phyloP scores from a whole-genome alignment of 2,329 filamentous ascomycete species.

The Nigrospora sphaerica region DNA sequence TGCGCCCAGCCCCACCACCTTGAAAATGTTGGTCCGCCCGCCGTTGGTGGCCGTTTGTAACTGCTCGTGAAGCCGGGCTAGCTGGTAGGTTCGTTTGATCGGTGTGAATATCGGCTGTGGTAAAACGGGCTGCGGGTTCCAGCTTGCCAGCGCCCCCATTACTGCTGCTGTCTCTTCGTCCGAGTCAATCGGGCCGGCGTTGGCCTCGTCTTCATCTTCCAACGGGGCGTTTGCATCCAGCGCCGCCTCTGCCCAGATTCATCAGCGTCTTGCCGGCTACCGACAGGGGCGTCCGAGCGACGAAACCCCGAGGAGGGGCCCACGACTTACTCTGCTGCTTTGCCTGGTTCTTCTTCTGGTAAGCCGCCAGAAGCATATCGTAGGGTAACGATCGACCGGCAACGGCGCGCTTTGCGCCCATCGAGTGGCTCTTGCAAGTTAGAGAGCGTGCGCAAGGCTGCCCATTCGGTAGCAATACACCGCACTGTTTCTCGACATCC shows the following conservation, averaged over 20 bases:
- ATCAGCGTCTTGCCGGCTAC: conserved; percentile 7
- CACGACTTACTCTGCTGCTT: conserved; percentile 80
- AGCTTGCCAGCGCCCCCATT: conserved; percentile 71
- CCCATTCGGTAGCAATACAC: conserved; percentile 78
- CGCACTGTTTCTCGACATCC: conserved; percentile 89
- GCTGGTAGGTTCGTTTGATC: conserved; percentile 56
- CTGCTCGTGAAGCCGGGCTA: conserved; percentile 57
- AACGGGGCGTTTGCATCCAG: conserved; percentile 90
- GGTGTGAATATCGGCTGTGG: conserved; percentile 56
- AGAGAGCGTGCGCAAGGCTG: conserved; percentile 81
- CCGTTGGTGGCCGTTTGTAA: conserved; percentile 60
- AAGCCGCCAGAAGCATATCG: conserved; percentile 81
- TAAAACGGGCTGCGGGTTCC: conserved; percentile 71
- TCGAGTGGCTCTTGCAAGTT: conserved; percentile 91
- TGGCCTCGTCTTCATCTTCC: conserved; percentile 77
- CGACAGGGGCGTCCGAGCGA: no score
- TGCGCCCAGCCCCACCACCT: conserved; percentile 47
- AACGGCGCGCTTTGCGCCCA: conserved; percentile 88
- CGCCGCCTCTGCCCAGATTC: conserved; percentile 64
- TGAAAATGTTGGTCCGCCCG: conserved; percentile 59
- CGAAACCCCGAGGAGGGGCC: neutral
- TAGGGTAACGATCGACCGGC: conserved; percentile 83
- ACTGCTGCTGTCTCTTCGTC: conserved; percentile 90
- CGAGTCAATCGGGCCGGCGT: conserved; percentile 77
- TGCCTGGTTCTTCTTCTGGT: conserved; percentile 97